Conservation (phyloP, 2,329 filamentous ascomycete genomes). For the Cyphellophora attinorum region DNA sequence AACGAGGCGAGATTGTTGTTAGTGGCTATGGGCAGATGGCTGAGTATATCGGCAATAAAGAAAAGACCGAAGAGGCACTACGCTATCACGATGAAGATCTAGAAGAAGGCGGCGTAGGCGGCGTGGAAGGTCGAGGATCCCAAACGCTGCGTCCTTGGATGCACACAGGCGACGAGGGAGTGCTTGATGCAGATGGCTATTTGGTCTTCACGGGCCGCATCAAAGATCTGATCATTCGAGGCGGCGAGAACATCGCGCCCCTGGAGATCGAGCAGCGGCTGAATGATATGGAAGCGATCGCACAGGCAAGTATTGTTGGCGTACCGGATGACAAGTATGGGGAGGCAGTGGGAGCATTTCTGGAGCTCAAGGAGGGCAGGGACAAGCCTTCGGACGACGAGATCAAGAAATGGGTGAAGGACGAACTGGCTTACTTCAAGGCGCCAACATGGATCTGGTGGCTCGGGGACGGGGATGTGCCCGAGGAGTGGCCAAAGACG, state of each 20-base stretch:
- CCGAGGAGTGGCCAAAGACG: not conserved
- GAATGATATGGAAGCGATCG: constrained; percentile 58
- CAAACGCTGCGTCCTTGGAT: constrained; percentile 63
- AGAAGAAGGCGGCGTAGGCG: constrained; percentile 70
- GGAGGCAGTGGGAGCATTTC: constrained; percentile 75
- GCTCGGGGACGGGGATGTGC: constrained; percentile 4
- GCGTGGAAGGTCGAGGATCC: constrained; percentile 78
- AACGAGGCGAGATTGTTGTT: constrained; percentile 70
- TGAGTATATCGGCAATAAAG: constrained; percentile 69
- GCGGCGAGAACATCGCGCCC: constrained; percentile 90
- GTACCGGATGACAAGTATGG: constrained; percentile 72
- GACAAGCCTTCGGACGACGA: constrained; percentile 44
- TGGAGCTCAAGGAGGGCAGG: constrained; percentile 43
- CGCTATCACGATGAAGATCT: constrained; percentile 29
- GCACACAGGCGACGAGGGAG: constrained; percentile 81
- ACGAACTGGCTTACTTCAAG: constrained; percentile 36
- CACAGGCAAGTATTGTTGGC: constrained; percentile 72
- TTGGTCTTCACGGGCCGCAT: constrained; percentile 83
- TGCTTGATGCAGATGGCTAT: constrained; percentile 66
- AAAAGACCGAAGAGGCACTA: constrained; percentile 57
- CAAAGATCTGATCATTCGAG: constrained; percentile 83
- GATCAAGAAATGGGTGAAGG: constrained; percentile 61
- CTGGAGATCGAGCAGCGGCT: constrained; percentile 83
- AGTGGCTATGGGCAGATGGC: constrained; percentile 81
- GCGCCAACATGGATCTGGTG: constrained; percentile 1